These are phyloP conservation scores for Magnusiomyces paraingens DNA, from an alignment of 1,139 yeast genomes.

Conservation along the genomic window DNA sequence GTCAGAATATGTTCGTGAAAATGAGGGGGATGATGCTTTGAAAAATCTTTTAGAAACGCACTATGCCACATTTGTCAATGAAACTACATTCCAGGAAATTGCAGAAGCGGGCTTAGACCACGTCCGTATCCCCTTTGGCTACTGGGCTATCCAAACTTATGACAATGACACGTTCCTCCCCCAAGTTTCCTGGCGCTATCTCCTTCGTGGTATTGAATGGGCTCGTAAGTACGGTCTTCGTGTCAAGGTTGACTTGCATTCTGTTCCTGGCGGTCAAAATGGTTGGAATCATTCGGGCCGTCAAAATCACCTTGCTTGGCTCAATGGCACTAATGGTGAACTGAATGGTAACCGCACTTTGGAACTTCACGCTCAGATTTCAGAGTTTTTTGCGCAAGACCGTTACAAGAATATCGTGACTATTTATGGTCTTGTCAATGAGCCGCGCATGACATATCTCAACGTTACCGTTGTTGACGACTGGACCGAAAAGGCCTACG, in stretches of 20 bases:
- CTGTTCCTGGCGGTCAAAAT: constrained; percentile 89
- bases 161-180: constrained; percentile 64
- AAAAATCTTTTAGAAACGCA: constrained; percentile 46
- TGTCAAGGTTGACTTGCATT: constrained; percentile 84
- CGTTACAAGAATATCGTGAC: constrained; percentile 63
- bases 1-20: constrained; percentile 40
- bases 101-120: constrained; percentile 67
- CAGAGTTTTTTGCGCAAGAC: constrained; percentile 57
- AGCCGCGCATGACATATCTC: constrained; percentile 30
- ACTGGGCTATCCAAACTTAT: constrained; percentile 73
- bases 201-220: constrained; percentile 74
- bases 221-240: constrained; percentile 54
- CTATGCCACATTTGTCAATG: constrained; percentile 71
- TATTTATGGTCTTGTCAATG: constrained; percentile 72
- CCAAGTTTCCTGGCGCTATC: constrained; percentile 65
- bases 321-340: constrained; percentile 38
- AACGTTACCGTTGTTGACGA: constrained; percentile 25
- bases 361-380: constrained; percentile 40
- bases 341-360: constrained; percentile 29
- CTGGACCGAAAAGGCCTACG: constrained; percentile 33
- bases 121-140: constrained; percentile 84
- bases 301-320: constrained; percentile 59
- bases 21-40: constrained; percentile 42
- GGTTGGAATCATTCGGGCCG: constrained; percentile 89
- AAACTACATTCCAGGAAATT: constrained; percentile 59